Base-by-base conservation (phyloP, 345 rosid species). In the Nephelium lappaceum region DNA sequence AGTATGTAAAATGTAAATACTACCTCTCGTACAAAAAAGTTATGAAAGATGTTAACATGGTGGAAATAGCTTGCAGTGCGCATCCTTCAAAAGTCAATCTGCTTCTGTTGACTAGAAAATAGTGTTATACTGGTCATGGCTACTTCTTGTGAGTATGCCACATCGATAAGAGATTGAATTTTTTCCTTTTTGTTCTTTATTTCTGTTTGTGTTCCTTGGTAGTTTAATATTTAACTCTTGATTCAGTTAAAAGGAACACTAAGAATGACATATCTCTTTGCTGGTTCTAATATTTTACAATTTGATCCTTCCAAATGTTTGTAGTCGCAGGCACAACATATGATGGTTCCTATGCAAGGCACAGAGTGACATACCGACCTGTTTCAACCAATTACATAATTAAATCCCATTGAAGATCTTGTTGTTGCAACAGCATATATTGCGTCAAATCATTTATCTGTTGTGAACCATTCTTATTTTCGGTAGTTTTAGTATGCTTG, bases 341-440 rank as follows among this genome's bases (percentile, higher is more conserved):
- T 88, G 86, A 86, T 89, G 87, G 86, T 86, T 82, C 93, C 87
- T 11, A 90, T 86, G 93, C 95, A 87, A 72, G 88, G 88, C 78
- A 72, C 84, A 16, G 92, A 93, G 77, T 87, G 78, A 24, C n/a
- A 64, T 49, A 21, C 24, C n/a, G 31, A 67, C 66, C 57, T n/a
- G n/a, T 21, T 38, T 62, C 66, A 41, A 36, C 27, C n/a, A 65
- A 67, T 65, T 71, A 60, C 55, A 63, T 60, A 64, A 19, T 57
- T 65, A 55, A 42, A 72, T 43, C 19, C 66, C 75, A 71, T 71
- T 81, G n/a, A 81, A 71, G 70, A 14, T 74, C 25, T 67, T 19
- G 57, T 42, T 53, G n/a, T 31, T 15, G 23, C 67, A 6, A 39
- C 60, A 70, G 64, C 77, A 66, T 19, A 49, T 58, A 53, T 38